Evolutionary conservation across 345 rosid species (phyloP).

Genomic region (Eutrema heterophyllum): DNA sequence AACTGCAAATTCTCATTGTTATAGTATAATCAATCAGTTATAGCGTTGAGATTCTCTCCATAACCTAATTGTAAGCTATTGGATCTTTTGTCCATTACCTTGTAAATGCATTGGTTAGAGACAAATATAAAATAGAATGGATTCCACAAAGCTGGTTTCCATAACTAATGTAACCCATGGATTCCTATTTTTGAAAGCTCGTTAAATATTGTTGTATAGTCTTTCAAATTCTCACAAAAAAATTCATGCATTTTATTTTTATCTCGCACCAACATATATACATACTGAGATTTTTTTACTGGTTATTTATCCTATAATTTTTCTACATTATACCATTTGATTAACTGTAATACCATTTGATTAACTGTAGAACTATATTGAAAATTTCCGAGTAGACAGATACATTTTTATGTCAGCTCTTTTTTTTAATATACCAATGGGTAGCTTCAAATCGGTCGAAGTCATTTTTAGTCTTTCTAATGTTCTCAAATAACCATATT

Average conservation of each 20-base stretch:
- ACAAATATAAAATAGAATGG: constrained; percentile 8
- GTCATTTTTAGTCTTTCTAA: not conserved
- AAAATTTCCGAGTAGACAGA: not conserved
- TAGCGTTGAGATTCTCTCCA: constrained; percentile 23
- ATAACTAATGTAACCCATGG: not conserved
- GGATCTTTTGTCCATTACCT: constrained; percentile 19
- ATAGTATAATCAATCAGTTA: not conserved
- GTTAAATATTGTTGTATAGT: not conserved
- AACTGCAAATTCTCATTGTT: not conserved
- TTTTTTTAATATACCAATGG: not conserved
- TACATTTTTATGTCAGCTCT: not conserved
- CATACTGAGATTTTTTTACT: not conserved
- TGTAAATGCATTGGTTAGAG: constrained; percentile 9
- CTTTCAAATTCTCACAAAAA: not conserved
- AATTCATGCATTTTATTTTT: not conserved
- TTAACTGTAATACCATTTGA: too few species aligned
- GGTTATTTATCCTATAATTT: not conserved
- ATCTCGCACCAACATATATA: not conserved
- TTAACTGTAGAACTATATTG: not conserved
- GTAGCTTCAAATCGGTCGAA: not conserved
- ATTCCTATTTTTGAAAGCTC: not conserved
- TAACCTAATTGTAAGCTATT: not conserved
- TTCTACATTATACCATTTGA: too few species aligned
- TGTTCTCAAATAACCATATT: not conserved
- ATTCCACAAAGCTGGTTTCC: constrained; percentile 11